Evolutionary conservation across 2,329 filamentous ascomycete genomes (phyloP).

Genomic region (Epicoccum nigrum): DNA sequence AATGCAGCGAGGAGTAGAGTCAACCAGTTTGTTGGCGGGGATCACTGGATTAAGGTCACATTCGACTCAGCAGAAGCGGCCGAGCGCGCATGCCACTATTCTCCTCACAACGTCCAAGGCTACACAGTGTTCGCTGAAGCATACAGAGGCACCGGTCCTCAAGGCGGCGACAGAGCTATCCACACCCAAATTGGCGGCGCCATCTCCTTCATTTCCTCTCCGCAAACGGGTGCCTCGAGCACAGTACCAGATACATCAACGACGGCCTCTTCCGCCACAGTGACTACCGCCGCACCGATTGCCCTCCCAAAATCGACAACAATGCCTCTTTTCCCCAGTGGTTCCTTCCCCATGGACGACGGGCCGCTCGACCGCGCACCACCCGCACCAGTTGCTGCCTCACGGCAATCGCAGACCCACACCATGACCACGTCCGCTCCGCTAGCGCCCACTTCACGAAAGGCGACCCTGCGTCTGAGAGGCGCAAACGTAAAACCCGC

Average conservation of each 20-base stretch:
- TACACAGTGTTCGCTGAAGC: slow-evolving; percentile 56
- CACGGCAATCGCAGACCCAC: slow-evolving; percentile 30
- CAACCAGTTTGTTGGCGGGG: slow-evolving; percentile 79
- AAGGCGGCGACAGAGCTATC: slow-evolving; percentile 51
- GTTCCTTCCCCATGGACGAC: slow-evolving; percentile 36
- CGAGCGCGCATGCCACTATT: slow-evolving; percentile 55
- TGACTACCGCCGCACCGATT: slow-evolving; percentile 20
- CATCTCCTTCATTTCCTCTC: slow-evolving; percentile 39
- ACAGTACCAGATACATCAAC: slow-evolving; percentile 44
- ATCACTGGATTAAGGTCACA: slow-evolving; percentile 80
- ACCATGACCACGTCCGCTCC: slow-evolving; percentile 28
- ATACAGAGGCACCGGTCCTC: slow-evolving; percentile 53
- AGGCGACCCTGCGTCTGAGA: slow-evolving; percentile 37
- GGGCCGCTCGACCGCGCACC: slow-evolving; percentile 13
- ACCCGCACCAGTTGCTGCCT: slow-evolving; percentile 38
- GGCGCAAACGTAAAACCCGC: slow-evolving; percentile 47
- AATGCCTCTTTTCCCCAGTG: slow-evolving; percentile 22
- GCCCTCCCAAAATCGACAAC: slow-evolving; percentile 29
- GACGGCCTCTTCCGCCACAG: slow-evolving; percentile 49
- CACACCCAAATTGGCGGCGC: slow-evolving; percentile 42
- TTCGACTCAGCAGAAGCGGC: slow-evolving; percentile 57
- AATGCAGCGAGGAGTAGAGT: slow-evolving; percentile 77
- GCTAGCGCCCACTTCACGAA: slow-evolving; percentile 27
- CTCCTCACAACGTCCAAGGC: slow-evolving; percentile 55
- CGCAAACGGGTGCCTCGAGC: slow-evolving; percentile 43